phyloP scores from a whole-genome alignment of 208 protist genomes.

The Wallacemonas rigidus region DNA sequence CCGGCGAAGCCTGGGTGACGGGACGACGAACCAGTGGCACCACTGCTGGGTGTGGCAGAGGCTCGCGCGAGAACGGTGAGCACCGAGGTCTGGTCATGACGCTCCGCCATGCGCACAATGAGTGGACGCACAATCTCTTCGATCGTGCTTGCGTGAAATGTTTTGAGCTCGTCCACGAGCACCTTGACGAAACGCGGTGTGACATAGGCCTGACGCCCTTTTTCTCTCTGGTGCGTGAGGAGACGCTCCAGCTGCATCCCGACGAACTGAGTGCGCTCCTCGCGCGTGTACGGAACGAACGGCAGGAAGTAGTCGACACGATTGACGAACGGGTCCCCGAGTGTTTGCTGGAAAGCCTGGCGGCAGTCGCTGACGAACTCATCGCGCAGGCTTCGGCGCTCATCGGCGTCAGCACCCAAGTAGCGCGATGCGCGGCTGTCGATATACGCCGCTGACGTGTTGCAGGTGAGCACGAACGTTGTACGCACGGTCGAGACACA shows the following conservation, averaged over 20 bases:
- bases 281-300: constrained; percentile 76
- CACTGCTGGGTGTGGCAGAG: constrained; percentile 3
- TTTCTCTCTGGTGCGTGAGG: constrained; percentile 47
- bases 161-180: constrained; percentile 45
- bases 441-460: constrained; percentile 66
- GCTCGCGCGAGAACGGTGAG: constrained; percentile 52
- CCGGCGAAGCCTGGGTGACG: background rate
- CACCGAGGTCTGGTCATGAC: constrained; percentile 44
- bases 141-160: constrained; percentile 77
- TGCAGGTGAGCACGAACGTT: constrained; percentile 87
- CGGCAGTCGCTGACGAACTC: constrained; percentile 52
- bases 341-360: constrained; percentile 40
- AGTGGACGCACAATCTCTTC: constrained; percentile 69
- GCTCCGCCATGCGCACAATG: constrained; percentile 50
- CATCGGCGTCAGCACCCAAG: constrained; percentile 29
- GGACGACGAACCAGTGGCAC: background rate
- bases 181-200: constrained; percentile 60
- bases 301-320: constrained; percentile 83
- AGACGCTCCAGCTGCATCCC: constrained; percentile 66
- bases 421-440: constrained; percentile 35
- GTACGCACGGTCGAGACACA: constrained; percentile 72
- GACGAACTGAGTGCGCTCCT: constrained; percentile 64
- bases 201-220: constrained; percentile 41
- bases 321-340: constrained; percentile 87
- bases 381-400: constrained; percentile 44